These are phyloP conservation scores for Backusella mclennaniae DNA, from an alignment of 192 early-diverging fungal species.

Conservation along the genomic window DNA sequence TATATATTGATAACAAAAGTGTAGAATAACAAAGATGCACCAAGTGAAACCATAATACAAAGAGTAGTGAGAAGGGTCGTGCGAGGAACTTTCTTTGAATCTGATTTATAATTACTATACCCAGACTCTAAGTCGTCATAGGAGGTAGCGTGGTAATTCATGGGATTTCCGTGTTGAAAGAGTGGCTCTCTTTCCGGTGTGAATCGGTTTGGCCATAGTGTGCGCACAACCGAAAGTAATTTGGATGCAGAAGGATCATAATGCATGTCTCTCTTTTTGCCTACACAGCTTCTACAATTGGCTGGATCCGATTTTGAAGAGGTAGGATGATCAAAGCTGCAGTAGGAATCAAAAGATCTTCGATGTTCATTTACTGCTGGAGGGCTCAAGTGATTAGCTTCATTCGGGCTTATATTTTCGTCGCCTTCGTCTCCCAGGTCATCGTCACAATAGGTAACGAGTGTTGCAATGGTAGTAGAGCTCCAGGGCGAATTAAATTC, in stretches of 20 bases:
- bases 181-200: not conserved
- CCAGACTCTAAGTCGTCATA: not conserved
- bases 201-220: not conserved
- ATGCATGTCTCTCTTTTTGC: not conserved
- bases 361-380: not conserved
- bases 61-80: not conserved
- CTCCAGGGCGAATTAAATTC: constrained; percentile 8
- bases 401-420: not conserved
- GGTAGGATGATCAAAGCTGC: constrained; percentile 12
- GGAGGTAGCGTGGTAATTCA: not conserved
- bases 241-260: not conserved
- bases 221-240: not conserved
- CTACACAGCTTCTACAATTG: constrained; percentile 4
- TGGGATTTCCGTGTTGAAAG: not conserved
- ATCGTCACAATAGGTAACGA: not conserved
- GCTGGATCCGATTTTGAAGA: constrained; percentile 15
- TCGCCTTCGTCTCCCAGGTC: not conserved
- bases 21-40: not conserved
- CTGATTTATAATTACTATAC: not conserved
- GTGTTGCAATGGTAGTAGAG: constrained; percentile 2
- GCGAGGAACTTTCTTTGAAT: not conserved
- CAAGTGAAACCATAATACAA: constrained; percentile 1
- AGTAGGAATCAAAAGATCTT: constrained; percentile 11
- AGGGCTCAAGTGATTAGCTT: not conserved
- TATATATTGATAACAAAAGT: not conserved